Evolutionary conservation across 345 rosid genomes (phyloP).

Genomic region (Corchorus olitorius): DNA sequence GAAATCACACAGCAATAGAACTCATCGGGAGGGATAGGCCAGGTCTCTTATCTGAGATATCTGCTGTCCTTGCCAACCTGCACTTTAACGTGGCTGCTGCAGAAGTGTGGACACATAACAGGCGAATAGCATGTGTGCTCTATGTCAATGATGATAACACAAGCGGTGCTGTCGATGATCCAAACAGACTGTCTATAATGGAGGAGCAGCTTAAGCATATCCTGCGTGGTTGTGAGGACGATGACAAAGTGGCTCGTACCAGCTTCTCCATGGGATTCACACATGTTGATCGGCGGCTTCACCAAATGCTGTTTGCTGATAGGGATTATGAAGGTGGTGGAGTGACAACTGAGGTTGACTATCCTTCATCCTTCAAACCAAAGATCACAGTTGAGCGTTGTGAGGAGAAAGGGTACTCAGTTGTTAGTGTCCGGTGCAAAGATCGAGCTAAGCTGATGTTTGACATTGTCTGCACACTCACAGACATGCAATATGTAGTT

Average conservation of each 20-base stretch:
- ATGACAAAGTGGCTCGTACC: conserved; percentile 60
- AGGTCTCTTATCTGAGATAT: conserved; percentile 85
- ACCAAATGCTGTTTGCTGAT: conserved; percentile 95
- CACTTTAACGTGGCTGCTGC: conserved; percentile 82
- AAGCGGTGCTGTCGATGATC: conserved; percentile 59
- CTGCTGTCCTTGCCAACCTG: conserved; percentile 77
- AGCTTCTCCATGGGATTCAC: conserved; percentile 88
- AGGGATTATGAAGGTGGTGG: conserved; percentile 76
- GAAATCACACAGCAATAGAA: conserved; percentile 86
- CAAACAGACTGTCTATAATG: conserved; percentile 55
- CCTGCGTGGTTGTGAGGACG: conserved; percentile 69
- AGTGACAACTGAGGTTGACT: conserved; percentile 42
- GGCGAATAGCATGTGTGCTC: conserved; percentile 76
- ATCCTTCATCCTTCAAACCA: conserved; percentile 46
- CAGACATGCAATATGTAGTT: conserved; percentile 96
- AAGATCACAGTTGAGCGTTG: conserved; percentile 67
- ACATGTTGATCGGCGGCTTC: conserved; percentile 81
- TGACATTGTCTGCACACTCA: conserved; percentile 93
- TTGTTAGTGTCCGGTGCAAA: conserved; percentile 69
- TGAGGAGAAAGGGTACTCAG: conserved; percentile 81
- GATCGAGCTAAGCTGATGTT: conserved; percentile 90
- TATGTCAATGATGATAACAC: conserved; percentile 74
- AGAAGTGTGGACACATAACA: conserved; percentile 94
- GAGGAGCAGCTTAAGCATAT: conserved; percentile 84
- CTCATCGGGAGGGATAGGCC: conserved; percentile 86